phyloP scores from a whole-genome alignment of 75 land plant genomes.

The Picea sitchensis region DNA sequence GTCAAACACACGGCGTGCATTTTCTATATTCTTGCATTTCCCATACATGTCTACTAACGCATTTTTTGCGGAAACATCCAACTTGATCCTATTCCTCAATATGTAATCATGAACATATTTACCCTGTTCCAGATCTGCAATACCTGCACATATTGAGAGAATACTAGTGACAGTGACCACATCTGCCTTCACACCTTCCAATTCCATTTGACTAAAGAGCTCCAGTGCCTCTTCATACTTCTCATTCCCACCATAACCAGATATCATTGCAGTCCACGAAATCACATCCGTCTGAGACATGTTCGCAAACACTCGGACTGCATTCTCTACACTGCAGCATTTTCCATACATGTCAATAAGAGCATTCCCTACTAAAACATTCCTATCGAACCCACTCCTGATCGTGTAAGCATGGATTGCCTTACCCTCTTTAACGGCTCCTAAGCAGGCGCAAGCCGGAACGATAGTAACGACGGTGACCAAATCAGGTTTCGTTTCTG shows the following conservation, averaged over 20 bases:
- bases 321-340: slow-evolving; percentile 27
- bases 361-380: slow-evolving; percentile 47
- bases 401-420: slow-evolving; percentile 11
- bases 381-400: slow-evolving; percentile 14
- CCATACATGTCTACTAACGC: slow-evolving; percentile 66
- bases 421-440: neutral
- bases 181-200: slow-evolving; percentile 29
- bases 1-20: slow-evolving; percentile 42
- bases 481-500: slow-evolving; percentile 12
- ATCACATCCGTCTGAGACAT: slow-evolving; percentile 54
- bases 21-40: slow-evolving; percentile 39
- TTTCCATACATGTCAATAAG: slow-evolving; percentile 41
- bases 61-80: slow-evolving; percentile 41
- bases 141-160: slow-evolving; percentile 36
- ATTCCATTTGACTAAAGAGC: slow-evolving; percentile 43
- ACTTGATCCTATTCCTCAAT: slow-evolving; percentile 15
- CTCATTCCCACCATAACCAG: slow-evolving; percentile 32
- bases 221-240: slow-evolving; percentile 25
- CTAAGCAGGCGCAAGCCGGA: slow-evolving; percentile 19
- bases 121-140: slow-evolving; percentile 35
- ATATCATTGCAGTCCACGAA: slow-evolving; percentile 65
- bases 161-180: slow-evolving; percentile 53
- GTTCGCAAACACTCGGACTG: slow-evolving; percentile 31
- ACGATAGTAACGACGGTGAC: slow-evolving; percentile 12
- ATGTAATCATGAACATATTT: slow-evolving; percentile 43